These are phyloP conservation scores for Medicago ruthenica DNA, from an alignment of 306 rosid genomes.

Conservation along the genomic window DNA sequence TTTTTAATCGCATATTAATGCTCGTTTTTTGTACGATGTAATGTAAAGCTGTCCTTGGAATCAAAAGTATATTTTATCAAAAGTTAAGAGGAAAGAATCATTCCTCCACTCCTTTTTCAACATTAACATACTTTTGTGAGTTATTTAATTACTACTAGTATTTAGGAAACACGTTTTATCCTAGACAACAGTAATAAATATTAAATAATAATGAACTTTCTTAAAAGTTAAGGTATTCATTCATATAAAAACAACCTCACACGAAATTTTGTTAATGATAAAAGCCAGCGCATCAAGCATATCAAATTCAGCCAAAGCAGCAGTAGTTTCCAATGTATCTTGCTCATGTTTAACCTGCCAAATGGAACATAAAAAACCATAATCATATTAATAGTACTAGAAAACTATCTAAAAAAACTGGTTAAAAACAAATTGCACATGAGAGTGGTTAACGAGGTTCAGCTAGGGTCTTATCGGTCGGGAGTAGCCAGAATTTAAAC, in stretches of 20 bases:
- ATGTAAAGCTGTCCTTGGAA: not conserved
- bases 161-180: slow-evolving; percentile 23
- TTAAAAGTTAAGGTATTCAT: slow-evolving; percentile 26
- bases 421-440: not conserved
- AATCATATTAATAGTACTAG: not conserved
- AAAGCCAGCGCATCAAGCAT: slow-evolving; percentile 64
- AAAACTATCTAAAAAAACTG: not conserved
- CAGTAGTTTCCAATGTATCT: slow-evolving; percentile 53
- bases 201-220: slow-evolving; percentile 12
- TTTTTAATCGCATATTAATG: slow-evolving; percentile 13
- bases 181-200: not conserved
- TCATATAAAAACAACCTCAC: slow-evolving; percentile 61
- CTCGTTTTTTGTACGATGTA: not conserved
- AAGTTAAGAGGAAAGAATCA: slow-evolving; percentile 26
- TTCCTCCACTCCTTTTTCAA: not conserved
- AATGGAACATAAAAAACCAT: slow-evolving; percentile 8
- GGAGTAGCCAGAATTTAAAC: not conserved
- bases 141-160: no score
- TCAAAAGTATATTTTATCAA: slow-evolving; percentile 43
- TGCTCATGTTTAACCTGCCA: slow-evolving; percentile 61
- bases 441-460: not conserved
- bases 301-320: slow-evolving; percentile 51
- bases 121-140: not conserved
- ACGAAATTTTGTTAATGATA: slow-evolving; percentile 70
- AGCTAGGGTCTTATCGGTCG: not conserved